Conservation (phyloP, 2,329 filamentous ascomycete species). For the Calonectria hongkongensis region DNA sequence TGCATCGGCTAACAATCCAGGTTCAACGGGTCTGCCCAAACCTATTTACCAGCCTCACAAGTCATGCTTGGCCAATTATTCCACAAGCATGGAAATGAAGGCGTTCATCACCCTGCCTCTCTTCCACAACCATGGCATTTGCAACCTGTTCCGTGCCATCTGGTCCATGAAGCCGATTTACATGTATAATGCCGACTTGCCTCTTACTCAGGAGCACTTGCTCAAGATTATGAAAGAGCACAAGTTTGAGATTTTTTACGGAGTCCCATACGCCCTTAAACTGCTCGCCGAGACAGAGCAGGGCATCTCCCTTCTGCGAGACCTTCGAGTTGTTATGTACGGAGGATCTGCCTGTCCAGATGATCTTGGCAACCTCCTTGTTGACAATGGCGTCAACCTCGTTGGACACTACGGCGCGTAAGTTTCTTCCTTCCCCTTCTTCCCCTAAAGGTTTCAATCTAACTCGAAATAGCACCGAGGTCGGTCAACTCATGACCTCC, state of each 20-base stretch:
- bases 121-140: constrained; percentile 76
- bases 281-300: constrained; percentile 74
- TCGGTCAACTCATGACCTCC: constrained; percentile 55
- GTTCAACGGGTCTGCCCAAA: constrained; percentile 78
- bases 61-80: constrained; percentile 69
- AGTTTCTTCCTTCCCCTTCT: constrained; percentile 48
- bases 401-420: constrained; percentile 74
- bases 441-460: neutral
- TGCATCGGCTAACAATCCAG: constrained; percentile 54
- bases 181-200: constrained; percentile 73
- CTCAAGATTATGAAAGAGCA: constrained; percentile 64
- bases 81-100: constrained; percentile 61
- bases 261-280: constrained; percentile 78
- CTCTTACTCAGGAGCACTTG: constrained; percentile 70
- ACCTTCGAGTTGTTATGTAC: constrained; percentile 72
- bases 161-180: constrained; percentile 69
- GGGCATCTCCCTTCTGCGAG: constrained; percentile 68
- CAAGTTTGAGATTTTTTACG: constrained; percentile 71
- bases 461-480: constrained; percentile 45
- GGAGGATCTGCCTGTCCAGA: constrained; percentile 76
- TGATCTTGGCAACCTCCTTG: constrained; percentile 72
- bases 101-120: constrained; percentile 74
- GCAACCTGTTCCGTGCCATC: constrained; percentile 71
- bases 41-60: constrained; percentile 75
- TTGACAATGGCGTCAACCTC: constrained; percentile 71